A percentile compares a stretch with the other conserved stretches of the same genome.
These are phyloP conservation scores for Phytophthora hibernalis DNA, from an alignment of 352 stramenopile genomes.

Conservation along the genomic window DNA sequence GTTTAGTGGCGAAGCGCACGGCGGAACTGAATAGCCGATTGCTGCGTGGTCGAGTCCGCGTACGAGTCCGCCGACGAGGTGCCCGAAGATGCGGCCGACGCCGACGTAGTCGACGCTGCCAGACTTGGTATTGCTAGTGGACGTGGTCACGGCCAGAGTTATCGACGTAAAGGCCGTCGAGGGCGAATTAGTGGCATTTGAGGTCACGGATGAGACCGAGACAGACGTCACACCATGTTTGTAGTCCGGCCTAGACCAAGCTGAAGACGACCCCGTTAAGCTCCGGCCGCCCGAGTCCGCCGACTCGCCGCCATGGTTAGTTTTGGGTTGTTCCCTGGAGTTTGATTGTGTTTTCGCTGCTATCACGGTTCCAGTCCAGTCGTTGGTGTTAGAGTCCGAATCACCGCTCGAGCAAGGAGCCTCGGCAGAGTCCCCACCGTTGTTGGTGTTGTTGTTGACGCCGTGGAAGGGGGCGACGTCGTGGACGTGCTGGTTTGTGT, in stretches of 20 bases:
- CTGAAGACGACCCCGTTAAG: conserved; percentile 10
- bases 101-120: conserved; percentile 22
- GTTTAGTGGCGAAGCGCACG: conserved; percentile 34
- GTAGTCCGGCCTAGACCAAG: conserved; percentile 16
- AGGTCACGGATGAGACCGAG: conserved; percentile 9
- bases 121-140: conserved; percentile 13
- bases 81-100: conserved; percentile 12
- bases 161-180: conserved; percentile 3
- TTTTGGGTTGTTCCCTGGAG: background rate
- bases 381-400: conserved; percentile 9
- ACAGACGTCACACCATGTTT: conserved; percentile 19
- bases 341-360: conserved; percentile 8
- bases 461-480: background rate
- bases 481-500: conserved; percentile 18
- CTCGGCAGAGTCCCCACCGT: conserved; percentile 5
- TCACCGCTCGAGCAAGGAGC: conserved; percentile 22
- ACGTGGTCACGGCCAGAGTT: background rate
- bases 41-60: conserved; percentile 28
- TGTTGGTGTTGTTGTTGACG: background rate
- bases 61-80: conserved; percentile 33
- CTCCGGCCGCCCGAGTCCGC: conserved; percentile 24
- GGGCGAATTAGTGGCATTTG: conserved; percentile 2
- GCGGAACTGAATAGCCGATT: conserved; percentile 24
- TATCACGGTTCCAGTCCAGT: conserved; percentile 26
- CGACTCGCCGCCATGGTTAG: conserved; percentile 10